A percentile compares a stretch with the other conserved stretches of the same genome.
phyloP scores from a whole-genome alignment of 768 basidiomycete species.

The Tulasnella calospora region DNA sequence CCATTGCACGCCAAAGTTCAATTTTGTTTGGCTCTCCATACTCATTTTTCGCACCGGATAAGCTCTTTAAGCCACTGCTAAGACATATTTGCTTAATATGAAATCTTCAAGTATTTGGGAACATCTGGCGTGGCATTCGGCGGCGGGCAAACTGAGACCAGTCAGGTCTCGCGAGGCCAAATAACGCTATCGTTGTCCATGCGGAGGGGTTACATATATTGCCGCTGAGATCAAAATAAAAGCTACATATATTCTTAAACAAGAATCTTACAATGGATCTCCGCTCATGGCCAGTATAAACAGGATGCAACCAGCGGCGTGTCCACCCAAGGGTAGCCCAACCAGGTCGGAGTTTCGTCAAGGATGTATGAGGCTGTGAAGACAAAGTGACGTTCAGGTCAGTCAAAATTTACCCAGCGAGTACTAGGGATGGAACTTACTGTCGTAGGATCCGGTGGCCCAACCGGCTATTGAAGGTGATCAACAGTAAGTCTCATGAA shows the following conservation, averaged over 20 bases:
- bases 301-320: not conserved
- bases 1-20: too few species aligned
- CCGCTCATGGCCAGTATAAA: not conserved
- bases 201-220: too few species aligned
- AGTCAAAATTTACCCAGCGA: not conserved
- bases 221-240: too few species aligned
- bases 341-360: conserved; percentile 16
- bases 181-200: not conserved
- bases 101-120: too few species aligned
- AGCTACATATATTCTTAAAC: too few species aligned
- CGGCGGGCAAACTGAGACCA: too few species aligned
- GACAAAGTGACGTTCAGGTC: conserved; percentile 34
- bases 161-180: not conserved
- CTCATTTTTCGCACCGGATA: too few species aligned
- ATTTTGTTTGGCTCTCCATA: too few species aligned
- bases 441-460: conserved; percentile 18
- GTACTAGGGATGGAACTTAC: not conserved
- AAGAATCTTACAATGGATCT: conserved; percentile 36
- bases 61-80: too few species aligned
- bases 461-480: not conserved
- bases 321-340: not conserved
- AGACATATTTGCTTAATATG: too few species aligned
- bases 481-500: not conserved
- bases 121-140: too few species aligned
- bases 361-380: conserved; percentile 9